These are phyloP conservation scores for Bipolaris cookei DNA, from an alignment of 2,329 filamentous ascomycete genomes.

Conservation along the genomic window DNA sequence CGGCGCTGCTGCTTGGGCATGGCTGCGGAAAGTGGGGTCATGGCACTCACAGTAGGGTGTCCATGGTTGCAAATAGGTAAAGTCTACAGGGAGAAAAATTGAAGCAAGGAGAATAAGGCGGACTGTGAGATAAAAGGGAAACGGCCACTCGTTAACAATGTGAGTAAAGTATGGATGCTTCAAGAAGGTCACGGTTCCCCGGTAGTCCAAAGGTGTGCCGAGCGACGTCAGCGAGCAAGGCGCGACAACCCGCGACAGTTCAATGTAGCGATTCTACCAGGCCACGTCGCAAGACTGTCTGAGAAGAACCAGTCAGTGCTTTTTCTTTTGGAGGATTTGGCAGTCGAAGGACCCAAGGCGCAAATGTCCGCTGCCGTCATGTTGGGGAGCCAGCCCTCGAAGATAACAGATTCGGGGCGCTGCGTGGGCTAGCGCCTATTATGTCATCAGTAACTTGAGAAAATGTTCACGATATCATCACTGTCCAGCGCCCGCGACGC, in stretches of 20 bases:
- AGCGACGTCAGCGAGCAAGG: conserved; percentile 29
- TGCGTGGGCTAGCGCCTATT: conserved; percentile 26
- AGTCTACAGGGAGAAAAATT: conserved; percentile 7
- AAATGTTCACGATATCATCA: conserved; percentile 39
- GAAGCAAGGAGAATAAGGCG: conserved; percentile 12
- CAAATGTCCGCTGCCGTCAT: conserved; percentile 20
- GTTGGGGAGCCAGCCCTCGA: neutral
- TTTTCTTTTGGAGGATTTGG: conserved; percentile 12
- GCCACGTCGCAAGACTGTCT: conserved; percentile 21
- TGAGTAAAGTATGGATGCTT: conserved; percentile 25
- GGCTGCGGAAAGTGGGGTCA: conserved; percentile 25
- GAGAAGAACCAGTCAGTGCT: conserved; percentile 9
- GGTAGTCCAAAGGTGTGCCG: conserved; percentile 29
- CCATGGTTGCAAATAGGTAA: conserved; percentile 54
- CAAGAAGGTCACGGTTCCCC: conserved; percentile 23
- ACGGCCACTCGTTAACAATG: conserved; percentile 10
- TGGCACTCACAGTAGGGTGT: conserved; percentile 65
- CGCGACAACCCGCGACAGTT: conserved; percentile 20
- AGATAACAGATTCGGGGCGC: conserved; percentile 22
- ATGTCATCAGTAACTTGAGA: conserved; percentile 39
- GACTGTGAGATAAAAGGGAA: conserved; percentile 10
- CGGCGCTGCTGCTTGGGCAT: conserved; percentile 14
- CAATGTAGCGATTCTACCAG: conserved; percentile 12
- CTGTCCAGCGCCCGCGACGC: conserved; percentile 25
- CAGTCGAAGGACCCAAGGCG: conserved; percentile 18